Evolutionary conservation across 2,329 filamentous ascomycete genomes (phyloP).

Genomic region (Xylaria sp.): DNA sequence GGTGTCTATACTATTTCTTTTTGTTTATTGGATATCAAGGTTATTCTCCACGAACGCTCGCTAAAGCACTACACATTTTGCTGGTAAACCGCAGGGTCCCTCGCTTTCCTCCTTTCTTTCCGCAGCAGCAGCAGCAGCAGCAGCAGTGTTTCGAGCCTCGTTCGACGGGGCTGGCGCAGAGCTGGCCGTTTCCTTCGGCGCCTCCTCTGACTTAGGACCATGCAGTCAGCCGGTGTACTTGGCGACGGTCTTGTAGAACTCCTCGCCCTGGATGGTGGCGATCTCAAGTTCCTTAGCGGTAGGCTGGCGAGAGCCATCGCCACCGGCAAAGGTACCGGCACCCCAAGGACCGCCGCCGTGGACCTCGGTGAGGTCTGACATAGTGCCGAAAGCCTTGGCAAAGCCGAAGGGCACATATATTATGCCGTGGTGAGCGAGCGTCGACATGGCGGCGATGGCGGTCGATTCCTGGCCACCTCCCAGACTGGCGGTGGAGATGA

Average conservation of each 20-base stretch:
- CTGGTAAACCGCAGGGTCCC: conserved; percentile 78
- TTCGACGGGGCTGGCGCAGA: conserved; percentile 20
- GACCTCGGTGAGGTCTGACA: conserved; percentile 77
- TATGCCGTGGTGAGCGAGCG: conserved; percentile 90
- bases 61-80: conserved; percentile 68
- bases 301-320: conserved; percentile 85
- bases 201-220: conserved; percentile 48
- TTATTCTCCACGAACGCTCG: background rate
- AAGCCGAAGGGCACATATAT: conserved; percentile 97
- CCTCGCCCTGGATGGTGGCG: conserved; percentile 81
- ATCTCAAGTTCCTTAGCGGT: conserved; percentile 75
- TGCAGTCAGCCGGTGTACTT: conserved; percentile 82
- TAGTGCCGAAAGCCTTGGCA: conserved; percentile 73
- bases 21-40: background rate
- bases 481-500: conserved; percentile 81
- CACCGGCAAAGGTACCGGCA: conserved; percentile 83
- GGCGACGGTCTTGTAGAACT: conserved; percentile 77
- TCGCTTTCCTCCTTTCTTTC: conserved; percentile 58
- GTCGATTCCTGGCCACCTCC: conserved; percentile 96
- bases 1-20: background rate
- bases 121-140: conserved; percentile 35
- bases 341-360: conserved; percentile 92
- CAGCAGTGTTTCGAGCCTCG: conserved; percentile 27
- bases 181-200: conserved; percentile 10
- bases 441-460: conserved; percentile 79